A percentile compares a stretch with the other conserved stretches of the same genome.
Evolutionary conservation across 768 basidiomycete genomes (phyloP).

Genomic region (Multifurca ochricompacta): DNA sequence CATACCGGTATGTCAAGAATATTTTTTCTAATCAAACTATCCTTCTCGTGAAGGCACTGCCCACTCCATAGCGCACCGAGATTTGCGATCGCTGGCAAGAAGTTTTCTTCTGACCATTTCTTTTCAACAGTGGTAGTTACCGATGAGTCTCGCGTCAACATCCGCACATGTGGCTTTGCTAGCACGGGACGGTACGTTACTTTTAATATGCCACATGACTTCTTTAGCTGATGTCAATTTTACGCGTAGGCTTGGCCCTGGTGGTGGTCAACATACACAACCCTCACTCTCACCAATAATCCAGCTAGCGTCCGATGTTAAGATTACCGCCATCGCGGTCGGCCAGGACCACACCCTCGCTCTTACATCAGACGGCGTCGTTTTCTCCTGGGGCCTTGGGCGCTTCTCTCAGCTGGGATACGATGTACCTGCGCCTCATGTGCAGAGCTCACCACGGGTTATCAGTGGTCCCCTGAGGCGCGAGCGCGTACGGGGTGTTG

Average conservation of each 20-base stretch:
- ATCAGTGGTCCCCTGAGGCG: constrained; percentile 70
- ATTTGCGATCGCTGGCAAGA: background rate
- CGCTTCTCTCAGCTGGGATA: constrained; percentile 89
- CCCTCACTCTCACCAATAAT: constrained; percentile 57
- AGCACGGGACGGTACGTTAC: constrained; percentile 68
- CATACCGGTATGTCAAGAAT: constrained; percentile 57
- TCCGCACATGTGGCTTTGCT: constrained; percentile 86
- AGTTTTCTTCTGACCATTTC: background rate
- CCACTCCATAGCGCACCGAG: background rate
- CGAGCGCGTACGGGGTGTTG: constrained; percentile 70
- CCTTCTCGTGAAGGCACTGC: background rate
- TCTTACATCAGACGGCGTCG: constrained; percentile 71
- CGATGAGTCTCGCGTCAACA: constrained; percentile 59
- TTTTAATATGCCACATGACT: background rate
- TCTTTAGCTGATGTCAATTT: background rate
- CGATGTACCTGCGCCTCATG: constrained; percentile 48
- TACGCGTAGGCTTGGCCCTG: constrained; percentile 53
- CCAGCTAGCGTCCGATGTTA: constrained; percentile 39
- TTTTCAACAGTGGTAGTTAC: constrained; percentile 49
- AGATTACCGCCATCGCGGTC: constrained; percentile 62
- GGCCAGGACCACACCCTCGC: constrained; percentile 95
- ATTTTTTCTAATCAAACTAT: background rate
- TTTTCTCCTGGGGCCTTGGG: constrained; percentile 87
- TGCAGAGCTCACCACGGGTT: constrained; percentile 70
- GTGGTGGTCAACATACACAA: constrained; percentile 61